Evolutionary conservation across 768 basidiomycete genomes (phyloP).

Genomic region (Suillus luteus): DNA sequence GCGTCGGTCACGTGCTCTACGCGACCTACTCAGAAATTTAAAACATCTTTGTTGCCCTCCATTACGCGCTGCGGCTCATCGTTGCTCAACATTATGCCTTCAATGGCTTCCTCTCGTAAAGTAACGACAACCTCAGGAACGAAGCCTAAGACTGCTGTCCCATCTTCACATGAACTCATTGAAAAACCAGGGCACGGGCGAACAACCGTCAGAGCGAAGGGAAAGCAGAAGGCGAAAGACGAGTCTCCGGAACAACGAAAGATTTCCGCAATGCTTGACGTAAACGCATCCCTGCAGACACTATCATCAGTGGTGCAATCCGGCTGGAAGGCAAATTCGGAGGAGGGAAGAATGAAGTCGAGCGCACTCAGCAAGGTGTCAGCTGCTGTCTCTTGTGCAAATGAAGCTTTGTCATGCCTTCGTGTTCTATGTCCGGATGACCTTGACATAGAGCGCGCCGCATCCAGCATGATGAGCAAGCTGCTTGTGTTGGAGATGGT

Average conservation of each 20-base stretch:
- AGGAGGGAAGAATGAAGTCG: constrained; percentile 28
- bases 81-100: not conserved
- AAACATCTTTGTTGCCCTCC: not conserved
- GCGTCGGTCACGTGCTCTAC: not conserved
- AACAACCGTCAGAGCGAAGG: not conserved
- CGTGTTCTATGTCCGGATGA: constrained; percentile 47
- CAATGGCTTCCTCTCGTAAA: not conserved
- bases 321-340: constrained; percentile 54
- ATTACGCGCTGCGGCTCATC: not conserved
- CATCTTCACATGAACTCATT: not conserved
- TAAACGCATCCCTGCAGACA: constrained; percentile 63
- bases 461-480: constrained; percentile 66
- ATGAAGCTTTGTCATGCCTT: constrained; percentile 47
- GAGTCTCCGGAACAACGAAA: constrained; percentile 38
- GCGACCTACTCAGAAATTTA: not conserved
- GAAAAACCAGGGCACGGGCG: not conserved
- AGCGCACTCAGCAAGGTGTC: constrained; percentile 37
- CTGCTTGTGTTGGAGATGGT: constrained; percentile 72
- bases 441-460: constrained; percentile 74
- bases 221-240: not conserved
- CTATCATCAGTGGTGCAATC: constrained; percentile 54
- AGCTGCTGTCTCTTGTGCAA: constrained; percentile 37
- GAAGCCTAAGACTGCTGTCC: not conserved
- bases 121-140: not conserved
- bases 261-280: constrained; percentile 56